phyloP scores from a whole-genome alignment of 495 filamentous ascomycete species.

The Penicillium parvum region DNA sequence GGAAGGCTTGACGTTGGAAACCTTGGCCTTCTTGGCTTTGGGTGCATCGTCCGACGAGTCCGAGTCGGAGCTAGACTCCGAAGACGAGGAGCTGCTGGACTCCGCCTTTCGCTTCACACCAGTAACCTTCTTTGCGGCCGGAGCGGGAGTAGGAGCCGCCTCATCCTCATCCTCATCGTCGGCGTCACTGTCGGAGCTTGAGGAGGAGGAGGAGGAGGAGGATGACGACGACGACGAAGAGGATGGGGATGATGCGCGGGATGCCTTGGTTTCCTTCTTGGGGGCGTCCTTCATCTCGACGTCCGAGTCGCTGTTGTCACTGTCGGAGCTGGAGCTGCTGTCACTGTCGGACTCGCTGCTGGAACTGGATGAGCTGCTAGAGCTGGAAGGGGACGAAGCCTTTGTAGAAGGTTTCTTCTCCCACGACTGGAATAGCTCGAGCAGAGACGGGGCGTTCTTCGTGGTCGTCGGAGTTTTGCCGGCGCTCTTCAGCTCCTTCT shows the following conservation, averaged over 20 bases:
- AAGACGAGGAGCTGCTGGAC: conserved; percentile 47
- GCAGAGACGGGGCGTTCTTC: conserved; percentile 40
- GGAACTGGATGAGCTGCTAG: conserved; percentile 10
- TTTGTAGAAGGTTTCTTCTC: conserved; percentile 29
- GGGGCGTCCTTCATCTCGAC: conserved; percentile 57
- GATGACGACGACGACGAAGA: conserved; percentile 43
- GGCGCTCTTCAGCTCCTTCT: conserved; percentile 44
- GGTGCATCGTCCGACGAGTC: conserved; percentile 35
- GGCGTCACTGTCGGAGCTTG: conserved; percentile 57
- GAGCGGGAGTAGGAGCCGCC: conserved; percentile 24
- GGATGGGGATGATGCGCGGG: conserved; percentile 29
- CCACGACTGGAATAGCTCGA: conserved; percentile 50
- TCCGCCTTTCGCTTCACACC: conserved; percentile 63
- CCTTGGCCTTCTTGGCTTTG: conserved; percentile 41
- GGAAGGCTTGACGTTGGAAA: conserved; percentile 26
- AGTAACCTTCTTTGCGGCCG: conserved; percentile 32
- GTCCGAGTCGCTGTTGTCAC: conserved; percentile 43
- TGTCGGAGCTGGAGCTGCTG: conserved; percentile 10
- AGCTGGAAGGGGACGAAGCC: conserved; percentile 14
- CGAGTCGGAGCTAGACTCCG: conserved; percentile 45
- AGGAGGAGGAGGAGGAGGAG: conserved; percentile 45
- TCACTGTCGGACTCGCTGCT: conserved; percentile 20
- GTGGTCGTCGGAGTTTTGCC: conserved; percentile 25
- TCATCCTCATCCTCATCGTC: conserved; percentile 55
- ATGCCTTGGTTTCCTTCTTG: conserved; percentile 20